A percentile compares a stretch with the other conserved stretches of the same genome.
phyloP scores from a whole-genome alignment of 2,329 filamentous ascomycete species.

The Aspergillus sp. region DNA sequence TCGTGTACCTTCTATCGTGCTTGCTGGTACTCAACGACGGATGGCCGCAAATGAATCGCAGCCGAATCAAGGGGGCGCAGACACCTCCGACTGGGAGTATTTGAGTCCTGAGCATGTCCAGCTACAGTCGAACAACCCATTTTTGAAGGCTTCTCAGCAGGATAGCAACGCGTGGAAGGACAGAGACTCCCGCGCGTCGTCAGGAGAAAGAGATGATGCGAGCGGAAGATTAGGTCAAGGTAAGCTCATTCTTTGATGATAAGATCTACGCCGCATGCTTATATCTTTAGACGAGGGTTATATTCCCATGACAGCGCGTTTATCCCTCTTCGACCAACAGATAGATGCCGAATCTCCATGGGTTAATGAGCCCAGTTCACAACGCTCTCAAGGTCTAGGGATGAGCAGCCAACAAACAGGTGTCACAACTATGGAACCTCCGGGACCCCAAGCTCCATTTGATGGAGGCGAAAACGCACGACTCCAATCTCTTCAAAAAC shows the following conservation, averaged over 20 bases:
- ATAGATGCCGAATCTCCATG: constrained; percentile 33
- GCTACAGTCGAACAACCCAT: constrained; percentile 47
- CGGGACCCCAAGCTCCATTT: constrained; percentile 14
- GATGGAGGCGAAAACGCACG: constrained; percentile 2
- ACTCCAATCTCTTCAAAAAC: constrained; percentile 13
- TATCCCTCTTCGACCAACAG: constrained; percentile 41
- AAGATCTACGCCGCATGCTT: constrained; percentile 15
- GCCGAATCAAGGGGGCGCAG: constrained; percentile 13
- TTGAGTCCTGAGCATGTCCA: constrained; percentile 28
- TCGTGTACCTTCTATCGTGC: constrained; percentile 28
- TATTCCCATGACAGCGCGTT: constrained; percentile 45
- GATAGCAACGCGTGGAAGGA: constrained; percentile 28
- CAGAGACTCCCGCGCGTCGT: constrained; percentile 26
- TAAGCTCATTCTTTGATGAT: not conserved
- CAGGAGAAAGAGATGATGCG: constrained; percentile 23
- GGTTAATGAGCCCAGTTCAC: constrained; percentile 27
- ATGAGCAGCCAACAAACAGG: constrained; percentile 16
- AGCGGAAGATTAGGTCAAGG: constrained; percentile 40
- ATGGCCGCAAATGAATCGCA: constrained; percentile 29
- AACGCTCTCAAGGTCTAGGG: constrained; percentile 16
- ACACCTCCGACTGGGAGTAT: constrained; percentile 29
- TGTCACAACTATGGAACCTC: constrained; percentile 20
- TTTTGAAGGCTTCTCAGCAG: constrained; percentile 36
- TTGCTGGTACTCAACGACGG: constrained; percentile 28
- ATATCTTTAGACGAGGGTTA: constrained; percentile 39